Percentiles rank a stretch among this genome's conserved stretches.
These are phyloP conservation scores for Neofusicoccum umdonicola DNA, from an alignment of 2,329 filamentous ascomycete species.

Conservation along the genomic window DNA sequence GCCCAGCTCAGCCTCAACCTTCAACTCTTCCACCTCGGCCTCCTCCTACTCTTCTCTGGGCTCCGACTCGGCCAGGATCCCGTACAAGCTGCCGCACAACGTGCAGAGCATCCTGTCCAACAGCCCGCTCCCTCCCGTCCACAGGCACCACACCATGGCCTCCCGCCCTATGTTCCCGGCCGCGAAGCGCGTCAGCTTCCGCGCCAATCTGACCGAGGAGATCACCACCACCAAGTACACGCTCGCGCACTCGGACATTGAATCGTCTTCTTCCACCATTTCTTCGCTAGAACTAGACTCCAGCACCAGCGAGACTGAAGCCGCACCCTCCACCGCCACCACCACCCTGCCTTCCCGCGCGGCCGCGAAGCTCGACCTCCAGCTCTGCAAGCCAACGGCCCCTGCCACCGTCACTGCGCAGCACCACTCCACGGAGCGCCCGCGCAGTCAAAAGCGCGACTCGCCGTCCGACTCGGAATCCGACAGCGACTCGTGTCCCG, in stretches of 20 bases:
- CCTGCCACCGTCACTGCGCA: neutral
- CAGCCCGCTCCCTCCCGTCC: conserved; percentile 39
- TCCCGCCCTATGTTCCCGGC: conserved; percentile 51
- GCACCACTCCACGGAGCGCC: conserved; percentile 19
- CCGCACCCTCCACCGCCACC: neutral
- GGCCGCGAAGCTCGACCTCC: conserved; percentile 2
- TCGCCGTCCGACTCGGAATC: conserved; percentile 41
- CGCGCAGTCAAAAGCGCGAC: conserved; percentile 44
- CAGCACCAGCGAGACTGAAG: conserved; percentile 14
- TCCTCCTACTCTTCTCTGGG: conserved; percentile 28
- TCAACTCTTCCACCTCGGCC: conserved; percentile 34
- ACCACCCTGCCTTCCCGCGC: conserved; percentile 3
- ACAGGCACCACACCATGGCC: conserved; percentile 39
- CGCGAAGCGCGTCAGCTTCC: conserved; percentile 58
- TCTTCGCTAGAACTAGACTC: conserved; percentile 31
- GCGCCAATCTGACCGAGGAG: conserved; percentile 56
- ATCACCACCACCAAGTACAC: conserved; percentile 57
- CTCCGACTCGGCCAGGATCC: conserved; percentile 36
- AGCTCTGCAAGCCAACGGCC: neutral
- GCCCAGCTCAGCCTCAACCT: conserved; percentile 38
- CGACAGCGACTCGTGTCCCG: conserved; percentile 46
- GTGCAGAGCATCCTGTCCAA: conserved; percentile 47
- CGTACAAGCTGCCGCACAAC: conserved; percentile 48
- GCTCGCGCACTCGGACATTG: conserved; percentile 55
- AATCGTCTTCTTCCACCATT: conserved; percentile 37